Evolutionary conservation across 2,329 filamentous ascomycete species (phyloP).

Genomic region (Ceratocystis ficicola): DNA sequence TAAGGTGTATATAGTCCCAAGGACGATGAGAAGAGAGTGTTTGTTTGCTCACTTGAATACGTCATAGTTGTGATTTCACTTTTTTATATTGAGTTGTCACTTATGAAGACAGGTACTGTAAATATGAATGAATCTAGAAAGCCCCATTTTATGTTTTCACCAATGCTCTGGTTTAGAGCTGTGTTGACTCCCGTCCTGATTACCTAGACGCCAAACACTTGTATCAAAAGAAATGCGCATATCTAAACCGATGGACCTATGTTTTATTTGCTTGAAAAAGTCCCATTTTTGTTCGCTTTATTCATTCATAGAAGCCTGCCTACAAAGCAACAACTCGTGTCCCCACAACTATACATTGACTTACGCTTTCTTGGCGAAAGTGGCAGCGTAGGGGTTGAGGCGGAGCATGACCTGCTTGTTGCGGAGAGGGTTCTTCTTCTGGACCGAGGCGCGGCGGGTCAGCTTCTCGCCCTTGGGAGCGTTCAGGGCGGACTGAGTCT

Average conservation of each 20-base stretch:
- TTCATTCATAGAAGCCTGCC: conserved; percentile 21
- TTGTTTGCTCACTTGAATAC: not conserved
- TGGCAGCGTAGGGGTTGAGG: conserved; percentile 93
- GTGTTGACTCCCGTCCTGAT: conserved; percentile 17
- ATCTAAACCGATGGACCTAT: conserved; percentile 17
- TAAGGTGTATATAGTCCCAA: no score
- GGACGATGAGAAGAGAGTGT: no score
- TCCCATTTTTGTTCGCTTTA: conserved; percentile 23
- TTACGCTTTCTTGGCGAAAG: conserved; percentile 57
- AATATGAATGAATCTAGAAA: conserved; percentile 14
- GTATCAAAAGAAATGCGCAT: conserved; percentile 24
- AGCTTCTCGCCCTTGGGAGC: conserved; percentile 79
- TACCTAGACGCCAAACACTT: conserved; percentile 20
- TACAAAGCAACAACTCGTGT: conserved; percentile 19
- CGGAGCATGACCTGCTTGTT: conserved; percentile 99
- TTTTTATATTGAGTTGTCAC: conserved; percentile 18
- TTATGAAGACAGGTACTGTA: conserved; percentile 13
- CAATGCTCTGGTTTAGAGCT: not conserved
- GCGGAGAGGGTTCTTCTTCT: conserved; percentile 99
- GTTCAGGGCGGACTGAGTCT: conserved; percentile 91
- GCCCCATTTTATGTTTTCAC: conserved; percentile 5
- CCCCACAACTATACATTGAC: conserved; percentile 16
- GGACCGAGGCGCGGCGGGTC: conserved; percentile 80
- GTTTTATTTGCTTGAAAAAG: conserved; percentile 21
- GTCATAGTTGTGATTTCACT: conserved; percentile 10